Base-by-base conservation (phyloP, 495 filamentous ascomycete genomes). In the Haplographium delicatum region DNA sequence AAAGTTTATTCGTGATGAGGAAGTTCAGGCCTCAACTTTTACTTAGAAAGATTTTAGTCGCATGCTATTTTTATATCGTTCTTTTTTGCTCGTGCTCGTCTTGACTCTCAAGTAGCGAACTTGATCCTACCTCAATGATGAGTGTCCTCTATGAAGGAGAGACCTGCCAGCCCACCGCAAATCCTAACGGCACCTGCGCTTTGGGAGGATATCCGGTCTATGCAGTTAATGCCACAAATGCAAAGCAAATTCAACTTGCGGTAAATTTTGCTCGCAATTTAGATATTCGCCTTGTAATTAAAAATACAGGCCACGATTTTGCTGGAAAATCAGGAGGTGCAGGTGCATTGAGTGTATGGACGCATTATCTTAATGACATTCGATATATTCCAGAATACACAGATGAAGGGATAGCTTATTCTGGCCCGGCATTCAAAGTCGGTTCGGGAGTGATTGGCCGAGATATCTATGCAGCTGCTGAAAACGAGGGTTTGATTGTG, bases 291-390 rank as follows among this genome's bases (percentile, higher is more conserved):
- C 57, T 86, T 6, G 64, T 85, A 22, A 67, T 88, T 44, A 79
- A 79, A 33, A 83, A 80, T 50, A 81, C 78, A 1, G 83, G 83
- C 5, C 81, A 83, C 61, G 79, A 80, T 46, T 72, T 72, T 55
- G 64, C 72, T 26, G 80, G 79, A 42, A 75, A 54, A 34, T 46
- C 46, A 4, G 39, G 25, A 10, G 56, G 56, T 19, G 47, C 46
- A 4, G 56, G 56, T 0, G 52, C 56, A 15, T 42, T 59, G 5
- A 46, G 37, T 11, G 44, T 59, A 23, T 58, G 56, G 56, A 58
- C 56, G n/a, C 56, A 54, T 26, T 15, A 51, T 28, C 26, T 59
- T 10, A 51, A 59, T 24, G 56, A 48, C 20, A 44, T 55, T 7
- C 15, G 37, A 2, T 59, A 55, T 33, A 24, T 48, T 27, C 37